Percentiles rank a stretch among this genome's conserved stretches.
These are phyloP conservation scores for Paxillus rubicundulus DNA, from an alignment of 768 basidiomycete genomes.

Conservation along the genomic window DNA sequence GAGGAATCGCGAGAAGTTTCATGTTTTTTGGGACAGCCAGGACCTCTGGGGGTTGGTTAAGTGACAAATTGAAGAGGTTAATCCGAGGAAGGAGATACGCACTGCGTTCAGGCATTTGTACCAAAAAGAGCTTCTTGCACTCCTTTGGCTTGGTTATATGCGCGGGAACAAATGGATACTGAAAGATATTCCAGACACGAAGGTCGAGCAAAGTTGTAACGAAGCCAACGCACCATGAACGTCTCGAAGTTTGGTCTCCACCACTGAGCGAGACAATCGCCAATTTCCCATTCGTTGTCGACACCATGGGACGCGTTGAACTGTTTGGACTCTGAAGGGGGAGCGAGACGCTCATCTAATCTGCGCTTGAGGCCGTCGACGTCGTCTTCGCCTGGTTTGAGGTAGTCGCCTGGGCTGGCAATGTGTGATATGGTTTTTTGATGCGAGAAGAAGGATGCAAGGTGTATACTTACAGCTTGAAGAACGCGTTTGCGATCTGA, in stretches of 20 bases:
- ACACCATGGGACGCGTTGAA: conserved; percentile 75
- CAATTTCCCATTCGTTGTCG: conserved; percentile 93
- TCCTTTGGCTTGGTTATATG: conserved; percentile 99
- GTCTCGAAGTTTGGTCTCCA: conserved; percentile 99
- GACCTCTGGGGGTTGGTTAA: conserved; percentile 57
- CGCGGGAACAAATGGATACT: conserved; percentile 94
- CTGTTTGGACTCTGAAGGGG: conserved; percentile 68
- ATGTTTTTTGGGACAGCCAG: conserved; percentile 98
- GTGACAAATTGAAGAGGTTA: background rate
- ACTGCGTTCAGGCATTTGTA: conserved; percentile 96
- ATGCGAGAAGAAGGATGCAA: background rate
- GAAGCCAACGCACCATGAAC: conserved; percentile 75
- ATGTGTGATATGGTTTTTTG: background rate
- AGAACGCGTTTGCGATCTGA: conserved; percentile 98
- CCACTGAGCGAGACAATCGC: conserved; percentile 97
- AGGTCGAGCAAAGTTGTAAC: background rate
- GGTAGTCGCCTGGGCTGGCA: conserved; percentile 91
- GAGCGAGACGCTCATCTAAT: conserved; percentile 86
- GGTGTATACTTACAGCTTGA: conserved; percentile 78
- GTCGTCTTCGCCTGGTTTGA: conserved; percentile 95
- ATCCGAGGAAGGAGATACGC: conserved; percentile 29
- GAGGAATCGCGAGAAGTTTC: conserved; percentile 94
- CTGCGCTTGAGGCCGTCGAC: conserved; percentile 85
- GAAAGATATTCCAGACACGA: conserved; percentile 3
- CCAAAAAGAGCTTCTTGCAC: conserved; percentile 92